Conservation (phyloP, 2,329 filamentous ascomycete species). For the Fusarium paranaense region DNA sequence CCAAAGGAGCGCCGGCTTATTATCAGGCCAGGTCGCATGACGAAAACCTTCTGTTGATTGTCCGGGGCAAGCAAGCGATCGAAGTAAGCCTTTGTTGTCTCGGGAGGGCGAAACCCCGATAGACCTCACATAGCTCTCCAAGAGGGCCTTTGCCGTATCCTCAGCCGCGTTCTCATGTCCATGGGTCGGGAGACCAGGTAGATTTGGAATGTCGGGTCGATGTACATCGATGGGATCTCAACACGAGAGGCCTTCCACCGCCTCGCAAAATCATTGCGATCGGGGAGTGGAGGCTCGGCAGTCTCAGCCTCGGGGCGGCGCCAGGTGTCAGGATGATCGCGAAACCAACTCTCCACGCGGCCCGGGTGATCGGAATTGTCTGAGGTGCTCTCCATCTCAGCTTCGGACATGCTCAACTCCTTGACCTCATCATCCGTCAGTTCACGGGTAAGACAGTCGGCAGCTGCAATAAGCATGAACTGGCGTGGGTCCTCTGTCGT, state of each 20-base stretch:
- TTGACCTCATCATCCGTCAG: background rate
- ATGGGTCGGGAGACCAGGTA: background rate
- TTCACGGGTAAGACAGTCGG: background rate
- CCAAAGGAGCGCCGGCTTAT: background rate
- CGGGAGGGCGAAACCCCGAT: background rate
- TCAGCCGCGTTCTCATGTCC: too few relatives aligned
- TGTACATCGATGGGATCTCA: background rate
- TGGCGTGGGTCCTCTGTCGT: background rate
- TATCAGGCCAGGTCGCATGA: background rate
- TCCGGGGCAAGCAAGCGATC: background rate
- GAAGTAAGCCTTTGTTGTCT: background rate
- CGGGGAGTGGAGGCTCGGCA: background rate
- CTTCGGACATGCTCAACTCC: background rate
- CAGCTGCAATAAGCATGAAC: background rate
- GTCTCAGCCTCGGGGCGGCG: background rate
- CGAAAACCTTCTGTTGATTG: background rate
- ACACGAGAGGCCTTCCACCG: background rate
- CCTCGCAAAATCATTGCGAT: too few relatives aligned
- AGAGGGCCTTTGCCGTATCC: background rate
- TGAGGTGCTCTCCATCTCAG: background rate
- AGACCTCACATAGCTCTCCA: background rate
- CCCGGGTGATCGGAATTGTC: background rate
- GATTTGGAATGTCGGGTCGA: background rate
- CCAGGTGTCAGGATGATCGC: background rate
- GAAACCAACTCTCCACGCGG: background rate